Evolutionary conservation across 2,329 filamentous ascomycete species (phyloP), one percentile per base, ranked within the genome.

Genomic region (Cercospora citrullina): DNA sequence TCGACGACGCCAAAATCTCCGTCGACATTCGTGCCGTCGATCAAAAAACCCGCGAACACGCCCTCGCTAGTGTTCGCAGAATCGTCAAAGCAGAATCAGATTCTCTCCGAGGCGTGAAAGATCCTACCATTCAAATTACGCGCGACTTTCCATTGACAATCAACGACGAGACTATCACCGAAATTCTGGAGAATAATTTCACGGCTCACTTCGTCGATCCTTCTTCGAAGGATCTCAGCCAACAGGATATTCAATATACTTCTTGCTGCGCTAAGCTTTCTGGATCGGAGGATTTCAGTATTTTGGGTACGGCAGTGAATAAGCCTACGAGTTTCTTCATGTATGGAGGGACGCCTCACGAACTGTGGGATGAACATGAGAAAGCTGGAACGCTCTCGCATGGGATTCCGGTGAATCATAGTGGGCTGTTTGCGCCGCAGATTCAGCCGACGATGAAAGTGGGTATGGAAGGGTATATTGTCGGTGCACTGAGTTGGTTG

Each of bases 341-440:
- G 72, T 83, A 87, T 70, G 87, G 87, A 0, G 85, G 86, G 0
- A 82, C 82, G 30, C 84, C 86, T 67, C 76, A 77, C 0, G 80
- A 80, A 62, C 60, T 81, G 4, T 89, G 83, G 81, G 85, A 88
- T 75, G 76, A 80, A 68, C 80, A 79, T 14, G 79, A 82, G 74
- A 78, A 75, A 64, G 81, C 83, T 53, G 84, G 83, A 0, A 79
- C 70, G 66, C 75, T 81, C 68, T 78, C 81, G 69, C 78, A 79
- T 67, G 84, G 83, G 63, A 81, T 89, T 12, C 85, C 88, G 0
- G 83, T 84, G 0, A 90, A 90, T 71, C 88, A 90, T 74, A 86
- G 82, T 67, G 82, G 86, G 0, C 81, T 83, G 64, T 90, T 90
- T 77, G 84, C 85, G 33, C 87, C 87, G 5, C 84, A 82, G 0